phyloP scores from a whole-genome alignment of 139 green algal genomes.

The Helicosporidium sp. region DNA sequence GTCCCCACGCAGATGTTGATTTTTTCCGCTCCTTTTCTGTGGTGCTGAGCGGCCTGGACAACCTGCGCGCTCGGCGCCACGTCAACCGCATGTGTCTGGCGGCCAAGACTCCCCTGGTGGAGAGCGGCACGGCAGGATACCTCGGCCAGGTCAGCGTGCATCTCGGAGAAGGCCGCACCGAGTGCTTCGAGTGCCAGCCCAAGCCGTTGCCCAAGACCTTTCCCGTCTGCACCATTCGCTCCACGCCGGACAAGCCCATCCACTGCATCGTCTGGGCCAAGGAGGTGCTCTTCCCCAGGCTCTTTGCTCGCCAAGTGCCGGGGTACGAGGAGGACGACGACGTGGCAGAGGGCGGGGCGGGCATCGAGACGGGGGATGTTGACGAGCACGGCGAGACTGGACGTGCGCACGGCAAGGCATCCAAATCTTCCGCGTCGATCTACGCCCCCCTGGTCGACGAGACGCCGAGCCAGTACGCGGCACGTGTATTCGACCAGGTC shows the following conservation, averaged over 20 bases:
- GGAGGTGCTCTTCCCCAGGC: slow-evolving; percentile 80
- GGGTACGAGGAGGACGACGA: slow-evolving; percentile 33
- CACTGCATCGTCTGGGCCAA: slow-evolving; percentile 97
- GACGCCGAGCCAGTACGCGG: slow-evolving; percentile 28
- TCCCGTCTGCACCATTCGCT: slow-evolving; percentile 94
- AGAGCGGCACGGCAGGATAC: slow-evolving; percentile 85
- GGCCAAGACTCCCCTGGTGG: slow-evolving; percentile 66
- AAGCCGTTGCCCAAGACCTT: slow-evolving; percentile 73
- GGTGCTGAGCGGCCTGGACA: slow-evolving; percentile 96
- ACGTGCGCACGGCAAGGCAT: background rate
- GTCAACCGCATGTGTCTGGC: slow-evolving; percentile 84
- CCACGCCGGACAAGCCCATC: slow-evolving; percentile 91
- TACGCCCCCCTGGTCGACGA: no score
- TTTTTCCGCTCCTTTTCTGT: slow-evolving; percentile 79
- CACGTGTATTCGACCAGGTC: slow-evolving; percentile 44
- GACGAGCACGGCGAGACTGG: background rate
- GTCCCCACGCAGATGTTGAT: slow-evolving; percentile 51
- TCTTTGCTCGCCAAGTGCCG: slow-evolving; percentile 60
- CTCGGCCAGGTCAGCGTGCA: slow-evolving; percentile 80
- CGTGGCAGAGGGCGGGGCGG: no score
- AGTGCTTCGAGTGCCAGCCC: slow-evolving; percentile 90
- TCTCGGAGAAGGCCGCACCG: slow-evolving; percentile 44
- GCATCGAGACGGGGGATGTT: slow-evolving; percentile 9
- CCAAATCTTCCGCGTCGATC: no score
- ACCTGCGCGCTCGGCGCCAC: slow-evolving; percentile 75